Base-by-base conservation (phyloP, 2,329 filamentous ascomycete species). In the Leptographium wingfieldii region DNA sequence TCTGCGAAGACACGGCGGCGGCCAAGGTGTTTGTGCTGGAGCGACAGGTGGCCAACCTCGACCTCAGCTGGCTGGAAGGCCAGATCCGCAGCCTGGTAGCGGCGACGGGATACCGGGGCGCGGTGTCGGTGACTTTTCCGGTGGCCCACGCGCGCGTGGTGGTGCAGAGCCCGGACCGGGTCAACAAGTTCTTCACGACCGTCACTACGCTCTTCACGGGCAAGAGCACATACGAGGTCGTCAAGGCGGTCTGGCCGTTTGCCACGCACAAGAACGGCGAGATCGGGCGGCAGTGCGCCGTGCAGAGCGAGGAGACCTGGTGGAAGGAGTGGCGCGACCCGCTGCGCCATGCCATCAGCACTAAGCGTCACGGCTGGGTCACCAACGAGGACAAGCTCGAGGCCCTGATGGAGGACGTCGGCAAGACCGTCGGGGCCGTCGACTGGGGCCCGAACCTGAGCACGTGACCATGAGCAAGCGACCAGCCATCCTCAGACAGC, bases 281-380 rank as follows among this genome's bases (percentile, higher is more conserved):
- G 62, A 67, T 63, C n/a, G 74, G 67, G 14, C 73, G 76, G 56
- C 69, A 68, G 58, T 81, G 74, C 63, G 72, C 73, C 3, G 78
- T 82, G n/a, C 78, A 81, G 68, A 79, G 73, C 60, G 80, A 83
- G 68, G 78, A 80, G 66, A 73, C 72, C 2, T 83, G 80, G 80
- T 83, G 79, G 76, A 70, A 71, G 56, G 76, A 78, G 63, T 80
- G 77, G 77, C 74, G 69, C 59, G 74, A 77, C 61, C 70, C 73
- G 1, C 73, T 78, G 63, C 70, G 68, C 59, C 73, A 73, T 62
- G 72, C 73, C 3, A 69, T 75, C 48, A 63, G 65, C 33, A 65
- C 65, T 4, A 73, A 72, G 61, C 68, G 75, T 6, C 66, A 71
- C 5, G 75, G 75, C 31, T 77, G 74, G 71, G 75, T 81, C 10